phyloP scores from a whole-genome alignment of 2,329 filamentous ascomycete genomes.

The Penicillium sumatraense region DNA sequence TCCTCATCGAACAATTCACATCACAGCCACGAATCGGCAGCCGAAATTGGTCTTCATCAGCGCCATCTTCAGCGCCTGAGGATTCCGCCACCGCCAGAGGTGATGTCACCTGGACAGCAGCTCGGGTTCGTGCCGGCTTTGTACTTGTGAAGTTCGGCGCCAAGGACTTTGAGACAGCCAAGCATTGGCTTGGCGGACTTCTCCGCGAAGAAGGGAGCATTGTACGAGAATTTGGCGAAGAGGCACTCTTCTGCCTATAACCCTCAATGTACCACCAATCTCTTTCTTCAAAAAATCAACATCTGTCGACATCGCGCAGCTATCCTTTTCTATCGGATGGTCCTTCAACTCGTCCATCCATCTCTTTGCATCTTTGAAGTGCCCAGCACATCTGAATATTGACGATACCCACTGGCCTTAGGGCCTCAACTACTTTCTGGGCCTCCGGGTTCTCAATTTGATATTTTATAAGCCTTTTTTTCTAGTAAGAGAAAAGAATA shows the following conservation, averaged over 20 bases:
- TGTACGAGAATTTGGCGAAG: slow-evolving; percentile 72
- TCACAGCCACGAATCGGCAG: slow-evolving; percentile 80
- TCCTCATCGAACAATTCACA: slow-evolving; percentile 80
- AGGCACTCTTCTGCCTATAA: slow-evolving; percentile 75
- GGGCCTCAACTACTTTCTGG: slow-evolving; percentile 1
- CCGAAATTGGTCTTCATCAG: slow-evolving; percentile 66
- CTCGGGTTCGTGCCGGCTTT: slow-evolving; percentile 74
- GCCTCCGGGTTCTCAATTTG: slow-evolving; percentile 6
- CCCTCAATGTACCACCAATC: neutral
- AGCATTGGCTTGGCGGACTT: slow-evolving; percentile 79
- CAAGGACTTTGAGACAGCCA: slow-evolving; percentile 76
- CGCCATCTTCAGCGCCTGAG: slow-evolving; percentile 25
- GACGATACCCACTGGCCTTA: slow-evolving; percentile 20
- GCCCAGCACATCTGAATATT: neutral
- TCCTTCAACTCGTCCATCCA: neutral
- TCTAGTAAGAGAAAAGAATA: too few species aligned
- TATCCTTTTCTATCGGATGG: neutral
- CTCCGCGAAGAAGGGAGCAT: slow-evolving; percentile 75
- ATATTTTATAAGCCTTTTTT: slow-evolving; percentile 5
- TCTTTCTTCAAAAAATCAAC: neutral
- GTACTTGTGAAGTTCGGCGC: slow-evolving; percentile 92
- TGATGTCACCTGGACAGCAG: slow-evolving; percentile 79
- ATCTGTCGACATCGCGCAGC: too few species aligned
- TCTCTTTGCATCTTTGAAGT: neutral
- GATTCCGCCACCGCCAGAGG: slow-evolving; percentile 43